A percentile compares a stretch with the other conserved stretches of the same genome.
Conservation (phyloP, 2,329 filamentous ascomycete species). For the Anisogramma anomala region DNA sequence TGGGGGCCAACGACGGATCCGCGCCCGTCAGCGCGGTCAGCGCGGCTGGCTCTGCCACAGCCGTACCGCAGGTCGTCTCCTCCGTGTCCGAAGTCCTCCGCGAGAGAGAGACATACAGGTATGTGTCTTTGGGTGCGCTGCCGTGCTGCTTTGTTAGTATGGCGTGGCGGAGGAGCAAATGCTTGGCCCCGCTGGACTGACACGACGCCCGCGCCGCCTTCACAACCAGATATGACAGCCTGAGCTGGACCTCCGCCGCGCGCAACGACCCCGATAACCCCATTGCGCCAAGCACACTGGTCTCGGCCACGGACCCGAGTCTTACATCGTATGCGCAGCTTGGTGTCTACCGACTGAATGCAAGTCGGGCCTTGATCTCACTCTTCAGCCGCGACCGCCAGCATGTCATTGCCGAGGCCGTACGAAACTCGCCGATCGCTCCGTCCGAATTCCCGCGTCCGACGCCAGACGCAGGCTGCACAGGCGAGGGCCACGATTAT, state of each 20-base stretch:
- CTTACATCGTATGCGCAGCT: constrained; percentile 41
- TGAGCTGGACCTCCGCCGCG: constrained; percentile 15
- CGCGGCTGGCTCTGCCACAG: background rate
- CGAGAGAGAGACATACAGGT: constrained; percentile 20
- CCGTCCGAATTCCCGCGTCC: constrained; percentile 7
- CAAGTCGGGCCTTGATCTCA: constrained; percentile 34
- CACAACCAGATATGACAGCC: constrained; percentile 15
- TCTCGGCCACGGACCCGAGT: constrained; percentile 23
- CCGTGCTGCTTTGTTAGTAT: too few relatives aligned
- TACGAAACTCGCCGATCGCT: constrained; percentile 27
- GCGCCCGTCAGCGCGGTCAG: background rate
- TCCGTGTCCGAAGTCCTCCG: constrained; percentile 11
- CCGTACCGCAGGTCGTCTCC: background rate
- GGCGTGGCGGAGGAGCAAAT: too few relatives aligned
- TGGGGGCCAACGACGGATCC: constrained; percentile 4
- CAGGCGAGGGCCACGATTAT: background rate
- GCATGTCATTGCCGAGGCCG: constrained; percentile 40
- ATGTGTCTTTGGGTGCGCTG: too few relatives aligned
- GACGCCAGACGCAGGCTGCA: background rate
- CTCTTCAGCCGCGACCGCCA: constrained; percentile 38
- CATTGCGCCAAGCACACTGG: constrained; percentile 13
- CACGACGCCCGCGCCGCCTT: too few relatives aligned
- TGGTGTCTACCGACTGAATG: constrained; percentile 31
- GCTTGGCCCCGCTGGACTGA: too few relatives aligned
- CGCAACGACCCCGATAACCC: constrained; percentile 5